Evolutionary conservation across 2,329 filamentous ascomycete genomes (phyloP).

Genomic region (Tolypocladium nubicola): DNA sequence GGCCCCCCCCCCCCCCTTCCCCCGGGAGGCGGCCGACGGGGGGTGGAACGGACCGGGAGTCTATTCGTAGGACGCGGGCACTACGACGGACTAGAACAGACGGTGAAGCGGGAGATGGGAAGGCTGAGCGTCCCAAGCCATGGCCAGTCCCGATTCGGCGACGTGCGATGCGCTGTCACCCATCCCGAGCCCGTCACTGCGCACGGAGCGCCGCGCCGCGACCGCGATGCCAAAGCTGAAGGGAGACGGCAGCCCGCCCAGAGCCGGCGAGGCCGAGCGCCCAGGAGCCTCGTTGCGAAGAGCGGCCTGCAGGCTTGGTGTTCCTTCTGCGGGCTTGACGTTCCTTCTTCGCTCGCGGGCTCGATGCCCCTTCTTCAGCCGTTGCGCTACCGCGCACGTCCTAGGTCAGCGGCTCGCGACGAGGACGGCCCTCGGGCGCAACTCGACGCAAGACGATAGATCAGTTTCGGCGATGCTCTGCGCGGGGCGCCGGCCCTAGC

Average conservation of each 20-base stretch:
- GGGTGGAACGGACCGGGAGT: background rate
- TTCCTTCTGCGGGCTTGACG: too few relatives aligned
- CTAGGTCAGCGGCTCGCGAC: background rate
- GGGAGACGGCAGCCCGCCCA: background rate
- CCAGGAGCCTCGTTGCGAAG: too few relatives aligned
- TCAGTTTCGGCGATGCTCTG: background rate
- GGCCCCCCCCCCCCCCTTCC: too few relatives aligned
- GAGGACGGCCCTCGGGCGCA: too few relatives aligned
- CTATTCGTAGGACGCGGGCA: background rate
- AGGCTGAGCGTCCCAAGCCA: background rate
- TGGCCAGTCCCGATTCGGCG: background rate
- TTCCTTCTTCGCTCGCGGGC: too few relatives aligned
- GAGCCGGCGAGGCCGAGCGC: background rate
- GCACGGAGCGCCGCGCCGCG: background rate
- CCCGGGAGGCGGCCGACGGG: background rate
- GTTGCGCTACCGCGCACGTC: background rate
- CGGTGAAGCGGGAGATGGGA: background rate
- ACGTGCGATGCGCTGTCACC: background rate
- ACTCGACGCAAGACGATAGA: background rate
- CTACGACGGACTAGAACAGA: background rate
- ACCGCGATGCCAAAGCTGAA: background rate
- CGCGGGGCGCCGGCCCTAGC: background rate
- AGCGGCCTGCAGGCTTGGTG: background rate
- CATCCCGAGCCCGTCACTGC: background rate
- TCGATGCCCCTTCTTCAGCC: background rate